Conservation (phyloP, 2,329 filamentous ascomycete species). For the Sarocladiaceae sp. region DNA sequence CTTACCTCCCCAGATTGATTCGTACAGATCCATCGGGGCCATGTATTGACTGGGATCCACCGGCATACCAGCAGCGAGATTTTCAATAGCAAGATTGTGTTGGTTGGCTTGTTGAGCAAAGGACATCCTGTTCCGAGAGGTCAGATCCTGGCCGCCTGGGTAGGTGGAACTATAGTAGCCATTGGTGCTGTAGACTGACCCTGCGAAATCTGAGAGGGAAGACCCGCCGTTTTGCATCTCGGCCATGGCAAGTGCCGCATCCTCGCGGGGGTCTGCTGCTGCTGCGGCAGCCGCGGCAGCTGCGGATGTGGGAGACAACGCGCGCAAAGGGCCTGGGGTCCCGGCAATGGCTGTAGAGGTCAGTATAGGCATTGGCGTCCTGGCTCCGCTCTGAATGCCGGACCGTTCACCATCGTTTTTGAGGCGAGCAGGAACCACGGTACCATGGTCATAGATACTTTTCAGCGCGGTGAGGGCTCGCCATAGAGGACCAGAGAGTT, state of each 20-base stretch:
- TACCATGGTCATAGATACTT: constrained; percentile 62
- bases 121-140: constrained; percentile 22
- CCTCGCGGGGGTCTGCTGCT: constrained; percentile 46
- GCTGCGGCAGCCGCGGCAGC: constrained; percentile 19
- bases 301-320: constrained; percentile 11
- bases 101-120: constrained; percentile 31
- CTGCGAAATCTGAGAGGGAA: constrained; percentile 37
- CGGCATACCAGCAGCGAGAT: constrained; percentile 33
- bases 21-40: constrained; percentile 62
- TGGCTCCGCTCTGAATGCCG: constrained; percentile 37
- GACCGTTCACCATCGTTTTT: constrained; percentile 43
- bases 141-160: constrained; percentile 12
- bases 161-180: constrained; percentile 7
- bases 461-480: constrained; percentile 54
- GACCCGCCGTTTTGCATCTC: constrained; percentile 53
- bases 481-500: constrained; percentile 55
- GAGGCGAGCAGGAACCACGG: constrained; percentile 42
- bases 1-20: constrained; percentile 63
- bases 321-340: constrained; percentile 4
- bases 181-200: constrained; percentile 22
- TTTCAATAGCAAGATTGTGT: constrained; percentile 31
- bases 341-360: constrained; percentile 17
- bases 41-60: constrained; percentile 53
- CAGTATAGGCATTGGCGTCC: constrained; percentile 32
- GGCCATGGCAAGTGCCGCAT: constrained; percentile 59